Percentiles rank a stretch among this genome's conserved stretches.
phyloP scores from a whole-genome alignment of 2,329 filamentous ascomycete species.

The Epicoccum nigrum region DNA sequence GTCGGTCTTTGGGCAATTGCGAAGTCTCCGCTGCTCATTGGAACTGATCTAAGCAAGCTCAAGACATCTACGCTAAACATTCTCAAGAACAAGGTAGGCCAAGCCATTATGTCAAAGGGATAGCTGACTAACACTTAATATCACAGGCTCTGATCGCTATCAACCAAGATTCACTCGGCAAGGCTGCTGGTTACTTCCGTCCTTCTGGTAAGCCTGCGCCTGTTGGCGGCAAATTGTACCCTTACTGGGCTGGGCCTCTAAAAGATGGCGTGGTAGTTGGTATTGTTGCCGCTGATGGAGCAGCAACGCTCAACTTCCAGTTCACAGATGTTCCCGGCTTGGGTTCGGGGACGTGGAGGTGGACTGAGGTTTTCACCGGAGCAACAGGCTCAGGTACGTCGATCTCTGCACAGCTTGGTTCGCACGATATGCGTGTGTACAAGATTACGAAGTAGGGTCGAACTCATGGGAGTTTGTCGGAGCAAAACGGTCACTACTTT shows the following conservation, averaged over 20 bases:
- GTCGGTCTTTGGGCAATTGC: neutral
- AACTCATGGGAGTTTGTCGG: no score
- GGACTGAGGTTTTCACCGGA: neutral
- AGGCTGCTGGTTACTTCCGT: neutral
- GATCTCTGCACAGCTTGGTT: neutral
- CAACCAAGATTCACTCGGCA: neutral
- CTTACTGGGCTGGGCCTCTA: neutral
- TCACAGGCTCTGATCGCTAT: neutral
- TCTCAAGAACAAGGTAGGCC: neutral
- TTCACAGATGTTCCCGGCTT: neutral
- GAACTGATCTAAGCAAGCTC: neutral
- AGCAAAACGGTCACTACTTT: no score
- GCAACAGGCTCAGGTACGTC: neutral
- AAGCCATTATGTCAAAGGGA: neutral
- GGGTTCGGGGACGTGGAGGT: neutral
- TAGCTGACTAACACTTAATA: neutral
- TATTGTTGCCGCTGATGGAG: neutral
- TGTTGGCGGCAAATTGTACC: neutral
- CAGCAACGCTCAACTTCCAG: neutral
- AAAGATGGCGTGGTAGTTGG: neutral
- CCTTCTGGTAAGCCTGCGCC: neutral
- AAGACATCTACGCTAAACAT: neutral
- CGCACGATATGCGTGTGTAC: neutral
- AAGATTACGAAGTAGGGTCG: neutral
- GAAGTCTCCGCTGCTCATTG: neutral